These are phyloP conservation scores for Aschersonia sp. DNA, from an alignment of 2,329 filamentous ascomycete species.

Conservation along the genomic window DNA sequence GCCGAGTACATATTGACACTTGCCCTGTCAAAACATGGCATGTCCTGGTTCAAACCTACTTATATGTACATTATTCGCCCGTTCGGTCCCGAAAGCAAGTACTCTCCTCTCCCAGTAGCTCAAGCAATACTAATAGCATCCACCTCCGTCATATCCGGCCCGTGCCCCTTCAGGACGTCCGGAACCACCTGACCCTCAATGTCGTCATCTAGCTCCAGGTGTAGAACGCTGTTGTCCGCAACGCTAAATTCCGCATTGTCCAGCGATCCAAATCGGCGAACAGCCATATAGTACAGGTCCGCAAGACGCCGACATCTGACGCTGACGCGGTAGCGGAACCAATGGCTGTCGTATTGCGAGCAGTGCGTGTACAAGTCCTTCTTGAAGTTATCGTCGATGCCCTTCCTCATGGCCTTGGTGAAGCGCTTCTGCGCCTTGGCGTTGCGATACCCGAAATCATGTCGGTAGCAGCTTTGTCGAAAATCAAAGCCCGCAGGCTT, in stretches of 20 bases:
- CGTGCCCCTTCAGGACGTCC: background rate
- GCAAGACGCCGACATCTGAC: conserved; percentile 7
- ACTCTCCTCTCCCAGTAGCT: too few species aligned
- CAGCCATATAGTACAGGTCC: conserved; percentile 9
- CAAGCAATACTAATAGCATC: too few species aligned
- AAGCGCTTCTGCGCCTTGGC: conserved; percentile 25
- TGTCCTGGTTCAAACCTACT: too few species aligned
- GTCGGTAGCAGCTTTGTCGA: conserved; percentile 9
- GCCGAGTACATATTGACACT: too few species aligned
- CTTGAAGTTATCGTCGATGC: conserved; percentile 26
- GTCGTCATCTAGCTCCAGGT: conserved; percentile 3
- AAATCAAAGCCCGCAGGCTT: conserved; percentile 13
- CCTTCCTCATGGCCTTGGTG: conserved; percentile 15
- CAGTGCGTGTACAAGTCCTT: conserved; percentile 13
- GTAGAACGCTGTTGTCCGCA: background rate
- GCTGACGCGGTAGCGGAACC: conserved; percentile 4
- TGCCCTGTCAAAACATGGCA: too few species aligned
- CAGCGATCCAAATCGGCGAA: conserved; percentile 7
- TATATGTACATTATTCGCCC: too few species aligned
- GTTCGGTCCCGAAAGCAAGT: too few species aligned
- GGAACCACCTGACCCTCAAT: background rate
- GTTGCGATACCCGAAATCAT: conserved; percentile 14
- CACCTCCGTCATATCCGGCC: too few species aligned
- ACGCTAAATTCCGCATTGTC: background rate
- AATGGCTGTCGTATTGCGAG: background rate